Evolutionary conservation across 306 rosid genomes (phyloP).

Genomic region (Crotalaria pallida): DNA sequence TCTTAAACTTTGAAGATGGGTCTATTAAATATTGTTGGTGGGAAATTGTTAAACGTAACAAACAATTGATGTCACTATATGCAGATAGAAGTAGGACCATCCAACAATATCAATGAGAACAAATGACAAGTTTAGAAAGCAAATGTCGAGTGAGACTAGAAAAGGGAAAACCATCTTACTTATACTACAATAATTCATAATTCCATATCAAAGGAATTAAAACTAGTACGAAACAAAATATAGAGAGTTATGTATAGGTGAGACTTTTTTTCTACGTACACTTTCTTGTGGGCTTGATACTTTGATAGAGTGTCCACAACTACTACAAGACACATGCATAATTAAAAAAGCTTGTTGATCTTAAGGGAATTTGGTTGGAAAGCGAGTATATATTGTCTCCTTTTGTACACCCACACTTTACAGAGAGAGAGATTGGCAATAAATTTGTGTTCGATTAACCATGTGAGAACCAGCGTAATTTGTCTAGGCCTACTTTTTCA

Average conservation of each 20-base stretch:
- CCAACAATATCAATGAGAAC: neutral
- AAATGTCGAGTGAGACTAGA: neutral
- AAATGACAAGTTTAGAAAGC: neutral
- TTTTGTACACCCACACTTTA: neutral
- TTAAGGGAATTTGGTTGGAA: neutral
- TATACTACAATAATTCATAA: neutral
- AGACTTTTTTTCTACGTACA: no score
- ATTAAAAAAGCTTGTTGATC: neutral
- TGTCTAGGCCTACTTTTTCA: neutral
- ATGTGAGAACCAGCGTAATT: neutral
- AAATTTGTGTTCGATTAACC: neutral
- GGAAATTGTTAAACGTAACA: neutral
- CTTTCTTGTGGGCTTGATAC: no score
- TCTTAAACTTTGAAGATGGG: no score
- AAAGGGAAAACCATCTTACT: neutral
- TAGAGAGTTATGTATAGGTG: no score
- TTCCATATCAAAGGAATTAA: neutral
- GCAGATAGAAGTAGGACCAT: neutral
- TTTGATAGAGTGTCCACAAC: no score
- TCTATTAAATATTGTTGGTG: neutral
- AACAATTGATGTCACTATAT: neutral
- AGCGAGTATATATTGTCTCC: neutral
- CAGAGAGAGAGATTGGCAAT: neutral
- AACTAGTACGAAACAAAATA: neutral
- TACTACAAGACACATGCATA: no score